These are phyloP conservation scores for Paecilomyces sp. DNA, from an alignment of 2,329 filamentous ascomycete species.

Conservation along the genomic window DNA sequence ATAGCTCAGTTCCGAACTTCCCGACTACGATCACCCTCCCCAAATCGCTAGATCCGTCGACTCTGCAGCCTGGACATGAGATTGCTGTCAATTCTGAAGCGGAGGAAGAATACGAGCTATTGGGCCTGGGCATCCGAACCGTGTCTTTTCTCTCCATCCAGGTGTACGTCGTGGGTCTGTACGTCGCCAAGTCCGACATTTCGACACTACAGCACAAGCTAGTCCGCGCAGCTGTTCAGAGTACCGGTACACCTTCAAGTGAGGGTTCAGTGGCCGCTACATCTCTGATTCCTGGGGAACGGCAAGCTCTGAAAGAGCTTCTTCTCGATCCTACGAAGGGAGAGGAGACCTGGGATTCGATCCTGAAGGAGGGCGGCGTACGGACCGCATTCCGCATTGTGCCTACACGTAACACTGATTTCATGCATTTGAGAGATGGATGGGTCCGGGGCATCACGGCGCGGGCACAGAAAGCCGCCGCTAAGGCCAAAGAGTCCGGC, in stretches of 20 bases:
- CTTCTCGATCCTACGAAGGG: constrained; percentile 65
- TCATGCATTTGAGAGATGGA: constrained; percentile 83
- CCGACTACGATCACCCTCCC: constrained; percentile 64
- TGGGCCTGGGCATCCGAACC: constrained; percentile 79
- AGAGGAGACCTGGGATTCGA: constrained; percentile 65
- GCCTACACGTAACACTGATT: constrained; percentile 90
- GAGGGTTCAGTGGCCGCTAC: constrained; percentile 62
- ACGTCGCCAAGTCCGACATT: constrained; percentile 78
- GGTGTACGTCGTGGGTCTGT: constrained; percentile 91
- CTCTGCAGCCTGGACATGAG: constrained; percentile 29
- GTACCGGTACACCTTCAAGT: constrained; percentile 12
- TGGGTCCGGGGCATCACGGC: constrained; percentile 80
- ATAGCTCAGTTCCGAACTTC: constrained; percentile 70
- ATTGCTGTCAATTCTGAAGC: constrained; percentile 31
- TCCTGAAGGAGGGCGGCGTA: constrained; percentile 62
- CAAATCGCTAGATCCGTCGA: constrained; percentile 26
- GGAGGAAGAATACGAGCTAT: constrained; percentile 70
- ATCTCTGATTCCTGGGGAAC: constrained; percentile 75
- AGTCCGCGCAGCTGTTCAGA: constrained; percentile 56
- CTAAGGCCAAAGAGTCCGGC: constrained; percentile 34
- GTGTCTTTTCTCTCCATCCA: constrained; percentile 86
- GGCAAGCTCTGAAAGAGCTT: constrained; percentile 60
- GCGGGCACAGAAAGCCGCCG: constrained; percentile 54
- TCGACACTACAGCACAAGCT: constrained; percentile 71
- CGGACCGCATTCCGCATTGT: constrained; percentile 75